These are phyloP conservation scores for Rhododendron ovatum DNA, from an alignment of 148 eudicot species.

Conservation along the genomic window DNA sequence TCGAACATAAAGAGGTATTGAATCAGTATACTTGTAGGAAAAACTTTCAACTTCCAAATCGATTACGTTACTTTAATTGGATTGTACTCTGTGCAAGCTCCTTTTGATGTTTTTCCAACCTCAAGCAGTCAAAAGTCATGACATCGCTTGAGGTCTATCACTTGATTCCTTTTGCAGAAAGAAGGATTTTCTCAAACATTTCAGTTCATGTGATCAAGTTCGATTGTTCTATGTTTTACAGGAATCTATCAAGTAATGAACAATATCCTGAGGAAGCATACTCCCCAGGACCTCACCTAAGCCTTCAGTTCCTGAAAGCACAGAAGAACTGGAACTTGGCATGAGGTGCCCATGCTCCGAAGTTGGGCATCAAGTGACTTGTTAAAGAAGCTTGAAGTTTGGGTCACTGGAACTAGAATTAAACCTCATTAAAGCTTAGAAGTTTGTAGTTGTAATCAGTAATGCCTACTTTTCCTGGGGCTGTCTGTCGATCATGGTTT, in stretches of 20 bases:
- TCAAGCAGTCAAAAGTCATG: background rate
- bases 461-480: background rate
- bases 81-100: background rate
- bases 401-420: background rate
- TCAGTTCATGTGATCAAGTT: background rate
- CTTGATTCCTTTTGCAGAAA: background rate
- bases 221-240: background rate
- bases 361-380: background rate
- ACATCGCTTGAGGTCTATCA: background rate
- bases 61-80: background rate
- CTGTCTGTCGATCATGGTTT: background rate
- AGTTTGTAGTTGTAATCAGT: background rate
- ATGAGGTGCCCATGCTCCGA: background rate
- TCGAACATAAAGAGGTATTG: background rate
- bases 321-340: conserved; percentile 5
- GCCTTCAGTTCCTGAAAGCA: conserved; percentile 1
- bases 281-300: conserved; percentile 1
- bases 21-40: background rate
- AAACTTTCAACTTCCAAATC: no score
- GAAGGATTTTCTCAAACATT: background rate
- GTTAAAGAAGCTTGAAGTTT: background rate
- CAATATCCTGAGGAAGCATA: background rate
- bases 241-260: background rate
- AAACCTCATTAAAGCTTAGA: background rate
- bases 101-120: background rate